Conservation (phyloP, 352 stramenopile species). For the Phytophthora quininea region DNA sequence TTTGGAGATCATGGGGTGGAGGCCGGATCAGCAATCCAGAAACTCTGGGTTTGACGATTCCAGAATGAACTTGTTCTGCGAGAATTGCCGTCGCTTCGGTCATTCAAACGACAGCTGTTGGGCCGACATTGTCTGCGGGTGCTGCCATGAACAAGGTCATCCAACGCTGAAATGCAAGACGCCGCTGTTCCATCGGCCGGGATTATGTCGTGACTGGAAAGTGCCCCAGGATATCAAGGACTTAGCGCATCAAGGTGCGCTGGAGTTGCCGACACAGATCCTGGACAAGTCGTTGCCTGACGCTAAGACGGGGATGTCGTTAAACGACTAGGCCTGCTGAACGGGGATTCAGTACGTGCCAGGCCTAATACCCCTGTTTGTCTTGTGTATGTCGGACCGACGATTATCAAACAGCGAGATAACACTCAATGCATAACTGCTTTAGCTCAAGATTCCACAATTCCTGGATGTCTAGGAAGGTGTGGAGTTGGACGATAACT, state of each 20-base stretch:
- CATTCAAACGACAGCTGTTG: conserved; percentile 3
- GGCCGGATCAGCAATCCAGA: not conserved
- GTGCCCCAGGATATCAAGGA: not conserved
- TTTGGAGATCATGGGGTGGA: not conserved
- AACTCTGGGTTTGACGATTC: not conserved
- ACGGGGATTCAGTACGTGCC: conserved; percentile 24
- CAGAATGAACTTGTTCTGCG: not conserved
- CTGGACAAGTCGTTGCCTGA: not conserved
- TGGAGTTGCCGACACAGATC: not conserved
- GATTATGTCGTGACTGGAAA: conserved; percentile 8
- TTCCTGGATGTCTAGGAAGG: not conserved
- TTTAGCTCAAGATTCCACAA: conserved; percentile 5
- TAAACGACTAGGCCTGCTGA: conserved; percentile 26
- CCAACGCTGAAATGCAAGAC: conserved; percentile 1
- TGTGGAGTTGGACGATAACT: too few relatives aligned
- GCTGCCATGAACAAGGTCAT: conserved; percentile 11
- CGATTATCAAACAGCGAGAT: conserved; percentile 3
- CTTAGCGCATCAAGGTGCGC: not conserved
- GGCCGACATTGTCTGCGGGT: not conserved
- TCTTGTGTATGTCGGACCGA: conserved; percentile 13
- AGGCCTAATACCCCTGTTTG: conserved; percentile 9
- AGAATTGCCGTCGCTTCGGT: not conserved
- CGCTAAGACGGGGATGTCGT: not conserved
- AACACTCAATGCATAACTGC: conserved; percentile 19
- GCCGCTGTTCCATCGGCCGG: not conserved